Conservation (phyloP, 768 basidiomycete species). For the Mycena capillaripes region DNA sequence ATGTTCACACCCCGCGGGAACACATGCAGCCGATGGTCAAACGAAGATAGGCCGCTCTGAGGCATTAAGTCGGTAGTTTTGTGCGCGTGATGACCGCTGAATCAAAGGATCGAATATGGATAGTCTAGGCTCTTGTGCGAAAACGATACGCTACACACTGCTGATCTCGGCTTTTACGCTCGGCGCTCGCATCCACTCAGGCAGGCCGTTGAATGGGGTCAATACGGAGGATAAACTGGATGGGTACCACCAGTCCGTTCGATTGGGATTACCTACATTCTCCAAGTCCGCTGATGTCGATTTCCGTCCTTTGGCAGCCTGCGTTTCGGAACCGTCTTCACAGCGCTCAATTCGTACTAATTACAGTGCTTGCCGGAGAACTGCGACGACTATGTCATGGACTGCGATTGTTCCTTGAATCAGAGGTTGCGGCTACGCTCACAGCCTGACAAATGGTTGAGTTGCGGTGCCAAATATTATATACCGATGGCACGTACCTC, state of each 20-base stretch:
- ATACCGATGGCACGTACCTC: too few relatives aligned
- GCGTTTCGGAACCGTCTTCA: background rate
- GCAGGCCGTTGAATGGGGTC: slow-evolving; percentile 10
- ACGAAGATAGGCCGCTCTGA: slow-evolving; percentile 14
- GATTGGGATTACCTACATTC: background rate
- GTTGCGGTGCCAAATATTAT: too few relatives aligned
- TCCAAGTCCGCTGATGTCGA: background rate
- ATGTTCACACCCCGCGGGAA: slow-evolving; percentile 1
- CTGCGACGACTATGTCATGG: background rate
- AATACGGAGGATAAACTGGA: slow-evolving; percentile 20
- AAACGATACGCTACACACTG: slow-evolving; percentile 13
- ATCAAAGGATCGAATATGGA: slow-evolving; percentile 13
- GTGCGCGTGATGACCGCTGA: slow-evolving; percentile 15
- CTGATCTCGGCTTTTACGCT: slow-evolving; percentile 9
- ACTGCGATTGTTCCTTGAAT: too few relatives aligned
- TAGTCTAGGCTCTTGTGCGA: slow-evolving; percentile 3
- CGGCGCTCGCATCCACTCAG: background rate
- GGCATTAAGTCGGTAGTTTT: background rate
- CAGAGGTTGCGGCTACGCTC: too few relatives aligned
- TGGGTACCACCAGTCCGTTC: slow-evolving; percentile 16
- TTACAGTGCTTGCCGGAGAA: background rate
- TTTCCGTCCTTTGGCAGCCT: background rate
- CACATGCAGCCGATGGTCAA: slow-evolving; percentile 10
- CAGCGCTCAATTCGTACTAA: background rate
- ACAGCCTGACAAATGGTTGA: too few relatives aligned